A percentile compares a stretch with the other conserved stretches of the same genome.
phyloP scores from a whole-genome alignment of 345 rosid species.

The Anastatica hierochuntica region DNA sequence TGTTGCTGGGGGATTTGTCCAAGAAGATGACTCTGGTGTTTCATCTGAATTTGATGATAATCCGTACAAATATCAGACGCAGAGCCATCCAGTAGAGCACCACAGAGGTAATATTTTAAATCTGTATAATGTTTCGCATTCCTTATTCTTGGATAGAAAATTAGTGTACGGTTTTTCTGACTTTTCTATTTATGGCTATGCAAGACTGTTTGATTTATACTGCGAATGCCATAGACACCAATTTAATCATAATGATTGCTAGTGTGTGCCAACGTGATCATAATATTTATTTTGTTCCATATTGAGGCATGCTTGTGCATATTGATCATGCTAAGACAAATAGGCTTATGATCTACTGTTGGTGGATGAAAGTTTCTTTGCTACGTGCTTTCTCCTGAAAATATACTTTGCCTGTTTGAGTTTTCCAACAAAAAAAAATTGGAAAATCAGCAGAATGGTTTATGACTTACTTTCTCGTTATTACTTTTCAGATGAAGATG shows the following conservation, averaged over 20 bases:
- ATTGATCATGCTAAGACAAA: background rate
- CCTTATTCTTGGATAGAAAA: background rate
- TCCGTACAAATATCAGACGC: conserved; percentile 49
- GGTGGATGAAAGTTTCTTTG: background rate
- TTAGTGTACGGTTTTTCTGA: background rate
- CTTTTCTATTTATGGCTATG: background rate
- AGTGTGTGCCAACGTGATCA: no score
- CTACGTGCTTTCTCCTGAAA: no score
- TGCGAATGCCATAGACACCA: background rate
- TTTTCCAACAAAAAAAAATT: no score
- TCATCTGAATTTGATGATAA: conserved; percentile 47
- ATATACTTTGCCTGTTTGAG: background rate
- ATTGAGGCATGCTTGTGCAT: background rate
- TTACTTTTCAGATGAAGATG: conserved; percentile 55
- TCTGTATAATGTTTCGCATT: conserved; percentile 1
- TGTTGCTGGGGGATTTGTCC: conserved; percentile 42
- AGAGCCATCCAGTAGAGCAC: conserved; percentile 45
- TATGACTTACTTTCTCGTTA: conserved; percentile 1
- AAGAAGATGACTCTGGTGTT: conserved; percentile 45
- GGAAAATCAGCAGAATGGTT: no score
- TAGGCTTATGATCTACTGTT: background rate
- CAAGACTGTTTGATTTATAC: background rate
- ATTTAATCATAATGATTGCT: background rate
- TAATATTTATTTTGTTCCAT: background rate
- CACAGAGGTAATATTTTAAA: conserved; percentile 36